Evolutionary conservation across 2,329 filamentous ascomycete genomes (phyloP).

Genomic region (Cylindrodendrum hubeiense): DNA sequence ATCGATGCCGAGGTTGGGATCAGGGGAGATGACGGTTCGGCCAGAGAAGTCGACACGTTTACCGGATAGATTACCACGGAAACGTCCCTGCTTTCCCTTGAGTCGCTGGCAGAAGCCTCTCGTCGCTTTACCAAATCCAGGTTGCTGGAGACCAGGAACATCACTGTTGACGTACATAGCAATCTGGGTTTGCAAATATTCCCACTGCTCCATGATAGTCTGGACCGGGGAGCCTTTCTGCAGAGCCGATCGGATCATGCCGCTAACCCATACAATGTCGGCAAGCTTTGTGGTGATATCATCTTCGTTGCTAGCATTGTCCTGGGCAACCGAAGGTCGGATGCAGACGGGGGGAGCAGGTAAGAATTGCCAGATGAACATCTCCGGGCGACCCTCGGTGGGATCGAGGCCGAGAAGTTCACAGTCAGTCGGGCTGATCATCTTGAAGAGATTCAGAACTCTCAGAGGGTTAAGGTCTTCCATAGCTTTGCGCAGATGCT

Average conservation of each 20-base stretch:
- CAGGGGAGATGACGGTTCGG: slow-evolving; percentile 96
- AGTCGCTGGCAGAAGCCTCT: slow-evolving; percentile 94
- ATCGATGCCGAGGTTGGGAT: slow-evolving; percentile 93
- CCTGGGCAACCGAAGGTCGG: slow-evolving; percentile 92
- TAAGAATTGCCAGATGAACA: slow-evolving; percentile 97
- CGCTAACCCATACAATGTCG: slow-evolving; percentile 94
- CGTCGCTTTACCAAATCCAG: slow-evolving; percentile 87
- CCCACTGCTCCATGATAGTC: slow-evolving; percentile 98
- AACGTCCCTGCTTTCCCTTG: slow-evolving; percentile 97
- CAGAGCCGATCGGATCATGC: slow-evolving; percentile 85
- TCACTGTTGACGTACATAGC: slow-evolving; percentile 99
- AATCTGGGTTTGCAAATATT: slow-evolving; percentile 93
- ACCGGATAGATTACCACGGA: slow-evolving; percentile 95
- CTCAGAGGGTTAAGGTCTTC: slow-evolving; percentile 93
- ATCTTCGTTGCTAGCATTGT: slow-evolving; percentile 93
- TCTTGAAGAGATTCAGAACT: slow-evolving; percentile 91
- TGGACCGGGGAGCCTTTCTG: slow-evolving; percentile 86
- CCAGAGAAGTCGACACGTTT: slow-evolving; percentile 99
- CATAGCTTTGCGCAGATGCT: slow-evolving; percentile 90
- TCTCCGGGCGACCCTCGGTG: slow-evolving; percentile 88
- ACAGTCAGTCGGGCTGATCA: slow-evolving; percentile 86
- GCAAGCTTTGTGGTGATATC: slow-evolving; percentile 97
- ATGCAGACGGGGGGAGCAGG: slow-evolving; percentile 96
- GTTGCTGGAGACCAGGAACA: slow-evolving; percentile 90
- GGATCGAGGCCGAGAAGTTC: slow-evolving; percentile 92